Base-by-base conservation (phyloP, 2,329 filamentous ascomycete species). In the Aspergillus spinulosporus region DNA sequence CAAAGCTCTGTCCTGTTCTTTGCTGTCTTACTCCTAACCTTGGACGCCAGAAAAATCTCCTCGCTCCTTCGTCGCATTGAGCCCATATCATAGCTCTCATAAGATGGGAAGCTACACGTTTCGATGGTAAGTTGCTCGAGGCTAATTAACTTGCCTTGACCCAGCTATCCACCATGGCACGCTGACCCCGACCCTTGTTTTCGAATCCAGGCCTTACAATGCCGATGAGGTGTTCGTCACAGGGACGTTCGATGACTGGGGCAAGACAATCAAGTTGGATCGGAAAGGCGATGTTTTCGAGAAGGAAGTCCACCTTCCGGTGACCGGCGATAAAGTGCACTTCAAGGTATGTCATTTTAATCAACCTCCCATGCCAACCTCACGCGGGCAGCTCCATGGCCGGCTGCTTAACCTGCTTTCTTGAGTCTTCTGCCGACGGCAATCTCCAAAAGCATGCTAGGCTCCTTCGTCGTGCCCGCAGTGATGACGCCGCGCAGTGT, bases 201-300 rank as follows among this genome's bases (percentile, higher is more conserved):
- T 31, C 14, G 44, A 29, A 8, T 45, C 9, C 77, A 97, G 93
- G 93, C 85, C 88, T 71, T 87, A 94, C 74, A 80, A 86, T 66
- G 92, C 89, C 72, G 83, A 87, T 65, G 89, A 95, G 72, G 93
- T 97, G 74, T 93, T 88, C 76, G 94, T 97, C 66, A 97, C 93
- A 40, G 94, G 94, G 72, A 93, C 90, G 61, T 97, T 97, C 72
- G 93, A 97, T 77, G 84, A 90, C 78, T 99, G 94, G 94, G 83
- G 84, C 64, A 93, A 94, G 81, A 91, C 86, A 55, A 84, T 93
- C 73, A 84, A 89, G 79, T 83, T 99, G 56, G 86, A 92, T 47
- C 91, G 90, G 78, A 82, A 85, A 40, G 88, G 83, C 70, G 80
- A 85, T 48, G 73, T 74, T 62, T 96, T 95, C 75, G 82, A 88